Evolutionary conservation across 306 rosid species (phyloP).

Genomic region (Psophocarpus tetragonolobus): DNA sequence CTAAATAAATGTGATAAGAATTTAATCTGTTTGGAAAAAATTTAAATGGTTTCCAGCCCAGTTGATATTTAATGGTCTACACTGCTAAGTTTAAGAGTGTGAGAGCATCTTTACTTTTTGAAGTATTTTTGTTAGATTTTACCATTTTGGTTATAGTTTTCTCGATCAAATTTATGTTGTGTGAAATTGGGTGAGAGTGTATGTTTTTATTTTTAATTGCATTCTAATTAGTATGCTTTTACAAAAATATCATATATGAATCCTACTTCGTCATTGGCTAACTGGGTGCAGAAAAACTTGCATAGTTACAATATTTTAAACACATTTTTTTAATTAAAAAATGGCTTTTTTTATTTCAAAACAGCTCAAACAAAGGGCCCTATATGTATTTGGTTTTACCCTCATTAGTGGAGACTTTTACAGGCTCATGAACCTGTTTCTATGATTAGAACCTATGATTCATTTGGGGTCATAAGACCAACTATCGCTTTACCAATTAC

Average conservation of each 20-base stretch:
- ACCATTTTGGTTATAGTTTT: neutral
- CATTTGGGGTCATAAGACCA: neutral
- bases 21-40: neutral
- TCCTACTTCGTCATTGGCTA: neutral
- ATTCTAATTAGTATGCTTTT: conserved; percentile 7
- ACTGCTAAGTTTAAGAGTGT: conserved; percentile 11
- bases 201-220: neutral
- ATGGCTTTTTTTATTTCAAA: neutral
- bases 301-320: neutral
- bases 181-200: neutral
- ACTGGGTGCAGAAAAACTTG: neutral
- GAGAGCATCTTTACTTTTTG: conserved; percentile 11
- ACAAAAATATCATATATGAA: neutral
- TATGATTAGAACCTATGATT: neutral
- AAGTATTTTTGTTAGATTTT: neutral
- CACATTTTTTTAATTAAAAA: neutral
- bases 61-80: conserved; percentile 7
- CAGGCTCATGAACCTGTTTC: neutral
- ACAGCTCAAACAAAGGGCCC: neutral
- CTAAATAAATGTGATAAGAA: conserved; percentile 7
- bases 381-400: neutral
- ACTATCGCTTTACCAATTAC: neutral
- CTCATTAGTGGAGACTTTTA: neutral
- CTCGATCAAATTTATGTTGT: conserved; percentile 12
- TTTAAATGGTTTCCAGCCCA: neutral